Percentiles rank a stretch among this genome's conserved stretches.
Conservation (phyloP, 768 basidiomycete genomes). For the Bullera alba region DNA sequence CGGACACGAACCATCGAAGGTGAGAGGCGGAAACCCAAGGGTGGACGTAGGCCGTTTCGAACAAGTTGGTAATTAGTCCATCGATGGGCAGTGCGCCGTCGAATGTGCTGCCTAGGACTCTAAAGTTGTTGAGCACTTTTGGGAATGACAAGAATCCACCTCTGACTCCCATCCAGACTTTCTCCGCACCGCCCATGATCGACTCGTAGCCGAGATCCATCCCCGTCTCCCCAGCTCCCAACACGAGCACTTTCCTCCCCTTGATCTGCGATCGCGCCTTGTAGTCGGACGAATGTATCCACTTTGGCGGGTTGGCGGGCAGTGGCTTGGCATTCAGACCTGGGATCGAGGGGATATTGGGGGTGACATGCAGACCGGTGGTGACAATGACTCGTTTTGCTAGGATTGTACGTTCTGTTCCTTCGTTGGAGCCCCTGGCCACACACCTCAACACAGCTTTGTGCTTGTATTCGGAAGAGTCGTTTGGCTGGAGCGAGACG, state of each 20-base stretch:
- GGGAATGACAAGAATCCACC: slow-evolving; percentile 58
- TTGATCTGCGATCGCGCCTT: slow-evolving; percentile 51
- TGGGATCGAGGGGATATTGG: slow-evolving; percentile 52
- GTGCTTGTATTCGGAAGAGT: slow-evolving; percentile 49
- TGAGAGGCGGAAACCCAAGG: slow-evolving; percentile 57
- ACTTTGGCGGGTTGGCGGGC: slow-evolving; percentile 21
- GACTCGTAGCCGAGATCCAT: slow-evolving; percentile 54
- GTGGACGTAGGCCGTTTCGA: slow-evolving; percentile 52
- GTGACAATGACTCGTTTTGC: slow-evolving; percentile 52
- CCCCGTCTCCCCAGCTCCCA: slow-evolving; percentile 60
- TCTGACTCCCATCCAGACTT: slow-evolving; percentile 55
- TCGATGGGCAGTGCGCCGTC: slow-evolving; percentile 49
- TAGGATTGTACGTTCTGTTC: slow-evolving; percentile 42
- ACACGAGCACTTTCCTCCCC: slow-evolving; percentile 53
- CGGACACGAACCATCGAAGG: slow-evolving; percentile 55
- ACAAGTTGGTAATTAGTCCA: slow-evolving; percentile 55
- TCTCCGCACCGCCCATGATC: slow-evolving; percentile 52
- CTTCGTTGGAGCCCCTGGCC: slow-evolving; percentile 44
- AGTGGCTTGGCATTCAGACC: slow-evolving; percentile 50
- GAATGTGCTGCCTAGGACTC: slow-evolving; percentile 51
- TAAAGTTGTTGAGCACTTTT: slow-evolving; percentile 58
- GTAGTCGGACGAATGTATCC: slow-evolving; percentile 54
- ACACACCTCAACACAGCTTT: slow-evolving; percentile 40
- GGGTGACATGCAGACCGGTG: slow-evolving; percentile 56
- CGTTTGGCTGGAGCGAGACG: slow-evolving; percentile 35